These are phyloP conservation scores for Xanthoceras sorbifolium DNA, from an alignment of 345 rosid genomes.

Conservation along the genomic window DNA sequence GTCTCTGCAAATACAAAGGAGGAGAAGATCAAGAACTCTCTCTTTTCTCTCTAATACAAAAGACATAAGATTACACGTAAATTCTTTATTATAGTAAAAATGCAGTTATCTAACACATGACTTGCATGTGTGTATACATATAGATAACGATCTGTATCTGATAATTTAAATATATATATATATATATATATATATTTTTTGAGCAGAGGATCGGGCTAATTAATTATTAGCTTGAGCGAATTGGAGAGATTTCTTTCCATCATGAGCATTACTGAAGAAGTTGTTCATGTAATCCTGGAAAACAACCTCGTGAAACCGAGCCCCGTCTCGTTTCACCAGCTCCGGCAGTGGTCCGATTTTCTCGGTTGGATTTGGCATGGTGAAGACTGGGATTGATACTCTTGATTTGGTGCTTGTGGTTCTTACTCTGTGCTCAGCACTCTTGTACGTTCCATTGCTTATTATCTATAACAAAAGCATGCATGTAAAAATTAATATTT, in stretches of 20 bases:
- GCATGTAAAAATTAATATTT: too few relatives aligned
- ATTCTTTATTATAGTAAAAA: too few relatives aligned
- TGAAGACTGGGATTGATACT: constrained; percentile 60
- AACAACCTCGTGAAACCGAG: constrained; percentile 43
- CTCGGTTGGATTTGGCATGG: constrained; percentile 39
- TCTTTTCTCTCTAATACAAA: too few relatives aligned
- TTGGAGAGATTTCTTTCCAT: constrained; percentile 60
- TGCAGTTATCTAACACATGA: too few relatives aligned
- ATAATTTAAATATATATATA: too few relatives aligned
- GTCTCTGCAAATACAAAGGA: too few relatives aligned
- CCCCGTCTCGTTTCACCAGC: constrained; percentile 44
- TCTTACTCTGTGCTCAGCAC: constrained; percentile 59
- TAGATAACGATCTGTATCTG: too few relatives aligned
- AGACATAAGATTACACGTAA: too few relatives aligned
- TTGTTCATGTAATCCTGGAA: constrained; percentile 56
- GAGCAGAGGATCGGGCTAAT: background rate
- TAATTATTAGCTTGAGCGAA: constrained; percentile 25
- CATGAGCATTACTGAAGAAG: constrained; percentile 49
- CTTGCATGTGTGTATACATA: too few relatives aligned
- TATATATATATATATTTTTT: too few relatives aligned
- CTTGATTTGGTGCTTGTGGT: constrained; percentile 47
- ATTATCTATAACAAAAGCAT: constrained; percentile 42
- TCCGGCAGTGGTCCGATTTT: constrained; percentile 52
- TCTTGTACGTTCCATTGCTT: constrained; percentile 61
- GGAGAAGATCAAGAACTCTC: too few relatives aligned